These are phyloP conservation scores for Fraxinus platypoda DNA, from an alignment of 305 asterid species.

Conservation along the genomic window DNA sequence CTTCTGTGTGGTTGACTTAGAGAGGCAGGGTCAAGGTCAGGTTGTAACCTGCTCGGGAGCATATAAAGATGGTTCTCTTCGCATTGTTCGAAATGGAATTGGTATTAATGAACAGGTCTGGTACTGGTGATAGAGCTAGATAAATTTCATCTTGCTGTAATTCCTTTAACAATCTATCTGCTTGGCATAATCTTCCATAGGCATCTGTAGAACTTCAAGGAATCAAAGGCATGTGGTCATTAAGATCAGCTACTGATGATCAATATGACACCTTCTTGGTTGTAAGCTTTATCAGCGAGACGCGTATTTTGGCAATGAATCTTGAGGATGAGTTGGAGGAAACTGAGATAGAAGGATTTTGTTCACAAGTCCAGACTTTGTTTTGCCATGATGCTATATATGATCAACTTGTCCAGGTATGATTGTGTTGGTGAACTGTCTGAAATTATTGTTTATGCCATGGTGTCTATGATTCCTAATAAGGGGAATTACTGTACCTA, in stretches of 20 bases:
- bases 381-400: constrained; percentile 90
- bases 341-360: constrained; percentile 96
- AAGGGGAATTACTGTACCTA: background rate
- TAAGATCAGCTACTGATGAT: constrained; percentile 88
- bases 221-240: constrained; percentile 98
- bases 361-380: constrained; percentile 78
- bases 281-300: constrained; percentile 95
- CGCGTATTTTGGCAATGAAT: constrained; percentile 97
- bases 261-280: constrained; percentile 89
- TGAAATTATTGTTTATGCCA: background rate
- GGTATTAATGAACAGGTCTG: constrained; percentile 95
- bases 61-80: constrained; percentile 92
- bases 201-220: constrained; percentile 99
- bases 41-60: constrained; percentile 99
- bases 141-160: constrained; percentile 11
- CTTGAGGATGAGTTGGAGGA: constrained; percentile 96
- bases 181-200: constrained; percentile 34
- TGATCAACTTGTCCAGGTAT: constrained; percentile 95
- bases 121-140: background rate
- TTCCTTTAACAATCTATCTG: background rate
- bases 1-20: constrained; percentile 95
- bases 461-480: constrained; percentile 4
- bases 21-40: constrained; percentile 99
- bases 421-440: constrained; percentile 5
- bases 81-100: constrained; percentile 94